Base-by-base conservation (phyloP, 2,329 filamentous ascomycete species). In the Colletotrichum australisinense region DNA sequence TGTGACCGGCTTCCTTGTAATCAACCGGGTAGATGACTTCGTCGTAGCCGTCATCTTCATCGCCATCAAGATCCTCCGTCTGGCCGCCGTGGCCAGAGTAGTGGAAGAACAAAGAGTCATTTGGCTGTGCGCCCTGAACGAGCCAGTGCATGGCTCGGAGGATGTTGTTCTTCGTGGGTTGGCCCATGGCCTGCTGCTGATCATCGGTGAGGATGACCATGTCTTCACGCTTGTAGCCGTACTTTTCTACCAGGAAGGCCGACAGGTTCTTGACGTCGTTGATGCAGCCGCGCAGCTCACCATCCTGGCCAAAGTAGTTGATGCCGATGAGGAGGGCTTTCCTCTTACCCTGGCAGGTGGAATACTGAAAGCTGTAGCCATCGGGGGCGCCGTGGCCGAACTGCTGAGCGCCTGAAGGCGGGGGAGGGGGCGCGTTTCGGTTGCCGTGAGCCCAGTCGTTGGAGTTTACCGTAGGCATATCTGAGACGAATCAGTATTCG, bases 141-240 rank as follows among this genome's bases (percentile, higher is more conserved):
- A 95, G 86, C 93, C 93, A 95, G 74, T 91, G 87, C 91, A 95
- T 93, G 32, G 93, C 93, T 49, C 92, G 87, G 72, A 94, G 81
- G 63, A 95, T 94, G 81, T 95, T 95, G 60, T 87, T 87, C 81
- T 92, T 93, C n/a, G 93, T 95, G 8, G 93, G 93, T 79, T 90
- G 88, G 83, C 92, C 91, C 82, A 91, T 89, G 3, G 91, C 89
- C 78, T 94, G 90, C 76, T 87, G 86, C 82, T 93, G 91, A 81
- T 95, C 93, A 77, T 95, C 93, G 16, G 93, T 95, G 81, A 95
- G 84, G 69, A 92, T 90, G 56, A 95, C 92, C 93, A 95, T 95
- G 78, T 95, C 93, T 83, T 95, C 93, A 74, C 91, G 86, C 86
- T 91, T 92, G 83, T 95, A 95, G 63, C 89, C 87, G 79, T 93